phyloP scores from a whole-genome alignment of 1,284 basidiomycete genomes.

The Tranzscheliella williamsii region DNA sequence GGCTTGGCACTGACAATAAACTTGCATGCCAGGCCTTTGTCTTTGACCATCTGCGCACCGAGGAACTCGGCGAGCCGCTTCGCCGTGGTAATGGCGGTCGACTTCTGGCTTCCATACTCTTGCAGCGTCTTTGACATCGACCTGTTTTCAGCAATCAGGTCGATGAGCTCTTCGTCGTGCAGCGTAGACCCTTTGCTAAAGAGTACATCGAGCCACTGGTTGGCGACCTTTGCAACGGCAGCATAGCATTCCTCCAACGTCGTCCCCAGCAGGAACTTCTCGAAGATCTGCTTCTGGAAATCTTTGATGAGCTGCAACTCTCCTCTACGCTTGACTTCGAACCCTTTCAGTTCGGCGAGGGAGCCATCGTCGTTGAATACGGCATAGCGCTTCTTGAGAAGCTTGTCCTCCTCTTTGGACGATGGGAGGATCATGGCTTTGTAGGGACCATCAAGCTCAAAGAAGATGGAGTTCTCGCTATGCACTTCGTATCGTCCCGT shows the following conservation, averaged over 20 bases:
- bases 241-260: slow-evolving; percentile 95
- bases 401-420: slow-evolving; percentile 98
- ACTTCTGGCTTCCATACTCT: slow-evolving; percentile 95
- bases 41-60: slow-evolving; percentile 98
- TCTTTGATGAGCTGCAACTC: slow-evolving; percentile 99
- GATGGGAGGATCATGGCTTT: slow-evolving; percentile 98
- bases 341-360: slow-evolving; percentile 95
- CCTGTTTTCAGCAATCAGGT: slow-evolving; percentile 96
- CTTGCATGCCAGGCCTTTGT: slow-evolving; percentile 97
- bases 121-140: slow-evolving; percentile 97
- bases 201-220: slow-evolving; percentile 97
- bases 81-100: slow-evolving; percentile 96
- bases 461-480: slow-evolving; percentile 99
- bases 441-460: slow-evolving; percentile 98
- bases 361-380: slow-evolving; percentile 99
- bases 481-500: slow-evolving; percentile 83
- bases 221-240: slow-evolving; percentile 87
- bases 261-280: slow-evolving; percentile 89
- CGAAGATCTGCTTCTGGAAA: slow-evolving; percentile 98
- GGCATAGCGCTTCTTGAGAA: slow-evolving; percentile 98
- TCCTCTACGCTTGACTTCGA: slow-evolving; percentile 97
- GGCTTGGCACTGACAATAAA: slow-evolving; percentile 98
- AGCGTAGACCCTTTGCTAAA: slow-evolving; percentile 83
- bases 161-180: slow-evolving; percentile 88
- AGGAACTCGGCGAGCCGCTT: slow-evolving; percentile 93